A percentile compares a stretch with the other conserved stretches of the same genome.
Conservation (phyloP, 257 asterid species). For the Fraxinus anomala region DNA sequence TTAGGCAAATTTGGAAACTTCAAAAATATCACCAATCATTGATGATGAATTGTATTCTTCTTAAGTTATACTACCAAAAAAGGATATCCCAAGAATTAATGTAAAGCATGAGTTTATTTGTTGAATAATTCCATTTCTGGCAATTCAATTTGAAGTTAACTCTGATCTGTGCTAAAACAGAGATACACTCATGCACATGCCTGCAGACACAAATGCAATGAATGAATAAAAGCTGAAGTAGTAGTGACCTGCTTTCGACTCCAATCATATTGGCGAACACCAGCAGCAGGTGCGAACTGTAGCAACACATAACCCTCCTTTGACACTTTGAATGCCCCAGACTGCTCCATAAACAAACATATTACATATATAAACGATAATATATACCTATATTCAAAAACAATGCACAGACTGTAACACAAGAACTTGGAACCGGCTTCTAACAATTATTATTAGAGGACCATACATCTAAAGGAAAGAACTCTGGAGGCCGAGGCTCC, state of each 20-base stretch:
- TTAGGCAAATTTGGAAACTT: not conserved
- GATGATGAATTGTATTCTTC: not conserved
- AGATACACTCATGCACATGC: not conserved
- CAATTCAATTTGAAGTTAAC: not conserved
- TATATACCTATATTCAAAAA: not conserved
- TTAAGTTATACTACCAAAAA: not conserved
- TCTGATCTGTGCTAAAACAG: not conserved
- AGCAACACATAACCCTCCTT: conserved; percentile 82
- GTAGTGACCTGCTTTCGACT: conserved; percentile 75
- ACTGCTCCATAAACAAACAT: conserved; percentile 50
- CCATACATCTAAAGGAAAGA: conserved; percentile 72
- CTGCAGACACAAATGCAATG: not conserved
- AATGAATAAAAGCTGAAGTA: conserved; percentile 1
- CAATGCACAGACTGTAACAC: not conserved
- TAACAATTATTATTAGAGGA: conserved; percentile 11
- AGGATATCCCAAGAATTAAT: not conserved
- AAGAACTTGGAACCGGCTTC: not conserved
- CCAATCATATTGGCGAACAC: conserved; percentile 97
- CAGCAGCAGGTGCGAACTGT: conserved; percentile 90
- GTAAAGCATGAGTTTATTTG: not conserved
- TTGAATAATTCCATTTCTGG: not conserved
- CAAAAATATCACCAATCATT: not conserved
- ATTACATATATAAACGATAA: conserved; percentile 19
- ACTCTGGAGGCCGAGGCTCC: conserved; percentile 89
- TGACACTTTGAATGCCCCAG: conserved; percentile 86